Evolutionary conservation across 2,329 filamentous ascomycete species (phyloP).

Genomic region (Colletotrichum eleusines): DNA sequence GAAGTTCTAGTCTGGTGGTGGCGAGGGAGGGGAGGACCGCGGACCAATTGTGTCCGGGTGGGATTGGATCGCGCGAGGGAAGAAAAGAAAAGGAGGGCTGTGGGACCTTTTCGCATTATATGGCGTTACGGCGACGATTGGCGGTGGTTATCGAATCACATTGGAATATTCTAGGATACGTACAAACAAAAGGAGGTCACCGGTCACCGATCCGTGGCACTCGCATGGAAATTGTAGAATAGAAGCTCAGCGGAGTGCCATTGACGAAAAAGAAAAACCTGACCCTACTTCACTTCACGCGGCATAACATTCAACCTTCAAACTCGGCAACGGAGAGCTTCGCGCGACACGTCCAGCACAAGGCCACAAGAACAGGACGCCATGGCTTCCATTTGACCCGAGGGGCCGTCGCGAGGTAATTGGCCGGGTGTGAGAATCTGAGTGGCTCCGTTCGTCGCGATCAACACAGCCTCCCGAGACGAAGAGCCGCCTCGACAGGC

Average conservation of each 20-base stretch:
- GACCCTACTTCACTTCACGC: too few relatives aligned
- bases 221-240: background rate
- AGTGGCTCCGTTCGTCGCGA: too few relatives aligned
- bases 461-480: too few relatives aligned
- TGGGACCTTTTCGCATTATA: background rate
- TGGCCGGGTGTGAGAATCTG: too few relatives aligned
- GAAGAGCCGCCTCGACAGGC: too few relatives aligned
- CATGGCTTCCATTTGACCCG: too few relatives aligned
- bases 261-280: too few relatives aligned
- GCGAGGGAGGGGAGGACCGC: background rate
- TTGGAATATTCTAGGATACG: background rate
- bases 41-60: too few relatives aligned
- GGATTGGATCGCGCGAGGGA: background rate
- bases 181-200: background rate
- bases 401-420: too few relatives aligned
- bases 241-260: background rate
- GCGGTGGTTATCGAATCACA: background rate
- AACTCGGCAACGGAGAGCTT: too few relatives aligned
- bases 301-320: background rate
- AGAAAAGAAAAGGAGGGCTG: background rate
- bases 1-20: slow-evolving; percentile 13
- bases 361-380: too few relatives aligned
- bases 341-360: too few relatives aligned
- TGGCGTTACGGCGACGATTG: slow-evolving; percentile 7
- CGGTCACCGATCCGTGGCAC: background rate